Evolutionary conservation across 305 asterid species (phyloP), one percentile per base, ranked within the genome.

Genomic region (Fraxinus nigra): DNA sequence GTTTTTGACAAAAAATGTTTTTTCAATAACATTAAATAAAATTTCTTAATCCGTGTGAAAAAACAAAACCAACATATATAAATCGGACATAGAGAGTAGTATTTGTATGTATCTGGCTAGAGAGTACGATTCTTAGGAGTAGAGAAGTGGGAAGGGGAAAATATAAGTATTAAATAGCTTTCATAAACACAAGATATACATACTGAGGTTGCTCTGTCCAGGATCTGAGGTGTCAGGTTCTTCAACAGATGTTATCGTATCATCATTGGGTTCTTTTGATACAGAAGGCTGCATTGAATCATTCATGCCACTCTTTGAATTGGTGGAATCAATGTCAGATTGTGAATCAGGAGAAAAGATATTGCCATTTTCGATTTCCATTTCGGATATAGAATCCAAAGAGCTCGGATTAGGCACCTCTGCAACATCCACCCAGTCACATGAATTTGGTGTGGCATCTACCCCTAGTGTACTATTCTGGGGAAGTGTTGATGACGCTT

Each of bases 361-460:
- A 80, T 87, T 89, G 77, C 87, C 89, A 82, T 90, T 87, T 85
- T 89, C 94, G 63, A 87, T 81, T 87, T 89, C 98, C 78, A 86
- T 76, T 80, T 91, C 97, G 20, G 97, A 88, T 85, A 88, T 82
- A 48, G 88, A 88, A 88, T 87, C 90, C 89, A 91, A 88, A 38
- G 88, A 83, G 83, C 85, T 85, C 76, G 72, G 85, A 81, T 87
- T 82, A 30, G 84, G 88, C 89, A 82, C 87, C 76, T 90, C 91
- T n/a, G 82, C 84, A 81, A 61, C 85, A 84, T 89, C 93, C 82
- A 80, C 86, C 72, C 83, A 79, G n/a, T 89, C 90, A 43, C 84
- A 86, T 16, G 87, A 80, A 79, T 81, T 83, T 86, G 82, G 84
- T 63, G 85, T 13, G 40, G 74, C 82, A 82, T 87, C 90, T 82